Conservation (phyloP, 176 grass and related monocot genomes). For the Aegilops sharonensis region DNA sequence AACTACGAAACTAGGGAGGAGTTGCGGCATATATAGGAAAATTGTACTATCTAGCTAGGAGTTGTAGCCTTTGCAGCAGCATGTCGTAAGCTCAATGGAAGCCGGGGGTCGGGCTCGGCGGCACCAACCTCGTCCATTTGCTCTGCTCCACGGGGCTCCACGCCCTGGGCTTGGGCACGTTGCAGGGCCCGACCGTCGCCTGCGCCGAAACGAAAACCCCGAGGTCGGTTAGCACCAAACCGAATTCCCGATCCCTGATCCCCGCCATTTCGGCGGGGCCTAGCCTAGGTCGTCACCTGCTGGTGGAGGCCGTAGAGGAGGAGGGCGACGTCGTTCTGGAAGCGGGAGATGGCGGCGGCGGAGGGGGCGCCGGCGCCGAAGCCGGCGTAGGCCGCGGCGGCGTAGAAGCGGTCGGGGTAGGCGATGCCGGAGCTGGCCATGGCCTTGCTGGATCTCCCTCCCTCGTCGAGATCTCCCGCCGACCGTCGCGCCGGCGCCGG, state of each 20-base stretch:
- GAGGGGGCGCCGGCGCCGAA: slow-evolving; percentile 37
- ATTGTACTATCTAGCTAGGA: neutral
- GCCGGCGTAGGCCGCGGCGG: slow-evolving; percentile 77
- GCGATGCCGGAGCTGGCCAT: slow-evolving; percentile 89
- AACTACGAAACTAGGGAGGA: neutral
- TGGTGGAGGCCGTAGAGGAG: slow-evolving; percentile 94
- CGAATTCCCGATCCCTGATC: slow-evolving; percentile 15
- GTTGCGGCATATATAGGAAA: neutral
- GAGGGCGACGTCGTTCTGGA: slow-evolving; percentile 88
- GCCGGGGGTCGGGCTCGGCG: neutral
- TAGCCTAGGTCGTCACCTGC: slow-evolving; percentile 44
- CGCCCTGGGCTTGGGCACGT: slow-evolving; percentile 73
- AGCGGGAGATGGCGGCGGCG: slow-evolving; percentile 54
- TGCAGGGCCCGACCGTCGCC: slow-evolving; percentile 86
- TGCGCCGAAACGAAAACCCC: slow-evolving; percentile 20
- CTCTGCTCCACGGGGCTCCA: slow-evolving; percentile 93
- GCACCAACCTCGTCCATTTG: slow-evolving; percentile 88
- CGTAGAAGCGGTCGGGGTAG: slow-evolving; percentile 95
- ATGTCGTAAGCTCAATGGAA: neutral
- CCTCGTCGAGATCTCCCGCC: slow-evolving; percentile 1
- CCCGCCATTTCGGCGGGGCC: neutral
- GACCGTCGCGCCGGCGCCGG: neutral
- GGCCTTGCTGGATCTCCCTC: slow-evolving; percentile 44
- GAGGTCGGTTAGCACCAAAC: neutral
- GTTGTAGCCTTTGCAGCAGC: too few relatives aligned